phyloP scores from a whole-genome alignment of 257 asterid genomes.

The Scutellaria minor region DNA sequence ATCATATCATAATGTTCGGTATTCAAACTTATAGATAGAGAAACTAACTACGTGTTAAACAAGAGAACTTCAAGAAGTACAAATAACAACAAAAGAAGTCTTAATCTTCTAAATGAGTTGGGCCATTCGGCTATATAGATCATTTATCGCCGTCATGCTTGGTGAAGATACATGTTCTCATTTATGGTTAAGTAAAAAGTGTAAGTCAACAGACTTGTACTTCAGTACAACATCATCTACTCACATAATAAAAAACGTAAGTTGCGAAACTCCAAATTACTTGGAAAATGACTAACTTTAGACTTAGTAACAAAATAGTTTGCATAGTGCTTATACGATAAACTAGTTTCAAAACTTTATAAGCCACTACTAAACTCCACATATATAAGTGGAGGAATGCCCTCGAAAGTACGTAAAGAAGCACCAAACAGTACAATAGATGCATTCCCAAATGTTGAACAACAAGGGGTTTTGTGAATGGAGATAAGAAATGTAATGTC shows the following conservation, averaged over 20 bases:
- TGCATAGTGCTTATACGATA: neutral
- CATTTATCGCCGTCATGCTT: too few species aligned
- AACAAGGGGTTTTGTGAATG: neutral
- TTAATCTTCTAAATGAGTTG: too few species aligned
- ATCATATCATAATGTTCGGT: neutral
- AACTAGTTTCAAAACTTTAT: neutral
- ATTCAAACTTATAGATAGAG: slow-evolving; percentile 17
- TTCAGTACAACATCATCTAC: slow-evolving; percentile 1
- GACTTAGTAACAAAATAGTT: neutral
- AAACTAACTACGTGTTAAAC: neutral
- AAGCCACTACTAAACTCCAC: slow-evolving; percentile 1
- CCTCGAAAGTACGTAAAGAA: neutral
- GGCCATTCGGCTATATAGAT: too few species aligned
- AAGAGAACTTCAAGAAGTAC: neutral
- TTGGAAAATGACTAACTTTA: neutral
- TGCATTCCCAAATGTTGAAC: neutral
- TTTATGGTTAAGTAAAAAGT: neutral
- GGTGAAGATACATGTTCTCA: too few species aligned
- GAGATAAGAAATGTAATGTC: too few species aligned
- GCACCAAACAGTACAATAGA: neutral
- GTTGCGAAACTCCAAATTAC: slow-evolving; percentile 7
- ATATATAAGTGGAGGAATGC: neutral
- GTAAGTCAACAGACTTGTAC: neutral
- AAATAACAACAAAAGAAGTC: too few species aligned
- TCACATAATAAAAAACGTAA: neutral